These are phyloP conservation scores for Fusarium brachygibbosum DNA, from an alignment of 2,329 filamentous ascomycete genomes.

Conservation along the genomic window DNA sequence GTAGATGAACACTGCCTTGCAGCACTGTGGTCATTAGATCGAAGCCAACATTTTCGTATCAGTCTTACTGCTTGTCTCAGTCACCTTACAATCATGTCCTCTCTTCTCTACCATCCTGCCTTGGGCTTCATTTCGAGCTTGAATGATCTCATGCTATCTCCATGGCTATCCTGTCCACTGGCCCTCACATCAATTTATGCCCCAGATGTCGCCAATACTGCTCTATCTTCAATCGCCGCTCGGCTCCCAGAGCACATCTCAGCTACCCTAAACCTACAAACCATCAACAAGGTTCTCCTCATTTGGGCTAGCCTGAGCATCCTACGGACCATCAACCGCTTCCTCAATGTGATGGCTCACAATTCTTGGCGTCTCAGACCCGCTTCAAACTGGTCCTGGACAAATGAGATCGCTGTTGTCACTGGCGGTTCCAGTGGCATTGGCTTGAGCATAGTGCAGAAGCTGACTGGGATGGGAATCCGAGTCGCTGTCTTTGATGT, in stretches of 20 bases:
- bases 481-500: constrained; percentile 79
- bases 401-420: constrained; percentile 59
- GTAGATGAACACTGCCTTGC: too few species aligned
- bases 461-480: constrained; percentile 58
- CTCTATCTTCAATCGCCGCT: constrained; percentile 10
- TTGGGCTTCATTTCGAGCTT: constrained; percentile 21
- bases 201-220: constrained; percentile 31
- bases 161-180: constrained; percentile 37
- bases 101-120: constrained; percentile 42
- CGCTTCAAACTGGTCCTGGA: constrained; percentile 53
- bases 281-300: constrained; percentile 21
- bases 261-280: constrained; percentile 20
- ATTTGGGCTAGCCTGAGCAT: constrained; percentile 46
- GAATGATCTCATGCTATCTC: constrained; percentile 28
- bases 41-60: neutral
- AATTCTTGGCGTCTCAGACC: constrained; percentile 50
- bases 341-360: constrained; percentile 47
- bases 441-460: constrained; percentile 54
- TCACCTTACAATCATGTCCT: constrained; percentile 28
- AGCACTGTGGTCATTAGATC: neutral
- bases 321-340: constrained; percentile 43
- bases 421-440: constrained; percentile 62
- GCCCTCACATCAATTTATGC: constrained; percentile 34
- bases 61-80: neutral
- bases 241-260: constrained; percentile 19